phyloP scores from a whole-genome alignment of 2,329 filamentous ascomycete genomes.

The Fusarium sacchari region DNA sequence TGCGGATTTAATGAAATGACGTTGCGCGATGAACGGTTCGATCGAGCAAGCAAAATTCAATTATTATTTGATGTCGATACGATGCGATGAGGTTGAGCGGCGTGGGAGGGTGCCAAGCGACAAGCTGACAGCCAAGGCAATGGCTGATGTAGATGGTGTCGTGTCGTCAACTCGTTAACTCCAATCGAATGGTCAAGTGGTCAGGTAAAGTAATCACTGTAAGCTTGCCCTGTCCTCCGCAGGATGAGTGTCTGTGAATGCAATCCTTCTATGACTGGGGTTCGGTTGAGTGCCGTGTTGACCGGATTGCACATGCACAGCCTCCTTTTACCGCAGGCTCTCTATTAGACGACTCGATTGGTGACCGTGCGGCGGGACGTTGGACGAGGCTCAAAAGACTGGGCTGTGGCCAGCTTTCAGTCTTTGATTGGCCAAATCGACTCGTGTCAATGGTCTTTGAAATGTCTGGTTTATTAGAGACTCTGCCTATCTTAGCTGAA shows the following conservation, averaged over 20 bases:
- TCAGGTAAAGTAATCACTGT: constrained; percentile 29
- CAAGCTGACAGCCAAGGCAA: constrained; percentile 27
- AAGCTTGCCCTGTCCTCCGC: constrained; percentile 5
- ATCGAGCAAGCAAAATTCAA: neutral
- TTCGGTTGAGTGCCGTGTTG: constrained; percentile 20
- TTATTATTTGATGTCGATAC: constrained; percentile 8
- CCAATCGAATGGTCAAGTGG: constrained; percentile 2
- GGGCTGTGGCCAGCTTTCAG: constrained; percentile 43
- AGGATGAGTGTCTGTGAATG: constrained; percentile 3
- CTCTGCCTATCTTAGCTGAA: neutral
- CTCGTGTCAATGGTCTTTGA: neutral
- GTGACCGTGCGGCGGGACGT: constrained; percentile 40
- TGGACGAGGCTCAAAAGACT: constrained; percentile 39
- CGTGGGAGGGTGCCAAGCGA: constrained; percentile 33
- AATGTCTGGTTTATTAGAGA: constrained; percentile 22
- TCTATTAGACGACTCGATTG: constrained; percentile 22
- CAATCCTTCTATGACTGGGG: constrained; percentile 27
- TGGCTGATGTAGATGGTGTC: constrained; percentile 13
- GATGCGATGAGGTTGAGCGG: constrained; percentile 26
- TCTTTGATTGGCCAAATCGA: constrained; percentile 35
- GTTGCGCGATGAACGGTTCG: constrained; percentile 10
- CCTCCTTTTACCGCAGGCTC: constrained; percentile 36
- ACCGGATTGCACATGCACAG: constrained; percentile 35
- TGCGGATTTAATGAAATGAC: constrained; percentile 43
- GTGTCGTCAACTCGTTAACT: constrained; percentile 29